These are phyloP conservation scores for Rhodotorula sp. DNA, from an alignment of 1,284 basidiomycete genomes.

Conservation along the genomic window DNA sequence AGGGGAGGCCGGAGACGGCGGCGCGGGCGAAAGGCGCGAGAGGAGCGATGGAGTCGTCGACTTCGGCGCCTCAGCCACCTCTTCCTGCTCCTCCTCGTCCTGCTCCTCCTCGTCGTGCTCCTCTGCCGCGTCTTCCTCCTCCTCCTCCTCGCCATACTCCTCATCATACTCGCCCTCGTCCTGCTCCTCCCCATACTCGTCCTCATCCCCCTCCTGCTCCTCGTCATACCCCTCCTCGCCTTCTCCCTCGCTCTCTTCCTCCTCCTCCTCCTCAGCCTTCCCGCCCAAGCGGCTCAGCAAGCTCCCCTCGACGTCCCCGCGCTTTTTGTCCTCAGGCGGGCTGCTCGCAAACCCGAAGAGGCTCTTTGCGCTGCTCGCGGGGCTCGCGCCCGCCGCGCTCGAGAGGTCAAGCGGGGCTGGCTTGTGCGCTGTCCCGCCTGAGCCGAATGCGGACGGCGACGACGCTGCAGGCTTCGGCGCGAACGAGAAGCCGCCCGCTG, in stretches of 20 bases:
- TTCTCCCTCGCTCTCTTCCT: neutral
- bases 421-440: neutral
- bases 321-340: conserved; percentile 25
- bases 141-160: conserved; percentile 8
- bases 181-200: conserved; percentile 18
- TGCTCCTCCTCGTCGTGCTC: conserved; percentile 11
- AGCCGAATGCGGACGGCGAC: neutral
- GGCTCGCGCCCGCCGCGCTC: neutral
- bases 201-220: conserved; percentile 2
- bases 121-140: conserved; percentile 5
- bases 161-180: conserved; percentile 12
- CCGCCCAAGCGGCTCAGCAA: conserved; percentile 12
- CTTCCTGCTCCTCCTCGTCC: conserved; percentile 10
- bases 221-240: neutral
- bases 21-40: conserved; percentile 19
- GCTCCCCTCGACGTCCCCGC: conserved; percentile 2
- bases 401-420: neutral
- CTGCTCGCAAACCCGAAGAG: conserved; percentile 40
- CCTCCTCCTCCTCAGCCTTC: neutral
- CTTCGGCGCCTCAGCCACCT: conserved; percentile 8
- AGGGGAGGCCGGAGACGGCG: neutral
- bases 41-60: conserved; percentile 19
- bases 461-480: neutral
- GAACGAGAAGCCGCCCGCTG: conserved; percentile 3
- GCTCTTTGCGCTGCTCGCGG: conserved; percentile 25